A percentile compares a stretch with the other conserved stretches of the same genome.
These are phyloP conservation scores for Ceratocystis papillata DNA, from an alignment of 2,329 filamentous ascomycete species.

Conservation along the genomic window DNA sequence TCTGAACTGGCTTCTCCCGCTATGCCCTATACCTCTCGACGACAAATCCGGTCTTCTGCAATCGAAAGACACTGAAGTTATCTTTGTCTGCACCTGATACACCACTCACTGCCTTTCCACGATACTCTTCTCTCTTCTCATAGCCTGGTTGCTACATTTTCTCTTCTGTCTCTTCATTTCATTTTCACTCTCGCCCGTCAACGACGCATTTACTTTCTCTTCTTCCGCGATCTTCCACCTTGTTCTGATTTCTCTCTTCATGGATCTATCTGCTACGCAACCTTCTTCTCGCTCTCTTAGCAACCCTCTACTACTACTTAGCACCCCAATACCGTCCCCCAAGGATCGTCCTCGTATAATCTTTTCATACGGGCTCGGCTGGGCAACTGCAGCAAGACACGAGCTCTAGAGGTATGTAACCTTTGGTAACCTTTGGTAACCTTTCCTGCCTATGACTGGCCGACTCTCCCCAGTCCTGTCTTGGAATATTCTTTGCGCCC, in stretches of 20 bases:
- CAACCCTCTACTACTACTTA: background rate
- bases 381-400: slow-evolving; percentile 8
- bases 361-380: background rate
- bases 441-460: background rate
- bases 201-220: background rate
- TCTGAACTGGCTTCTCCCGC: background rate
- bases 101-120: background rate
- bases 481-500: slow-evolving; percentile 2
- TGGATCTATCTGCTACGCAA: background rate
- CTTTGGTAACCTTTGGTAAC: background rate
- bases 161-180: background rate
- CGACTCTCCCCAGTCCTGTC: background rate
- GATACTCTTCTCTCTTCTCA: slow-evolving; percentile 2
- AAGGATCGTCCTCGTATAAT: slow-evolving; percentile 2
- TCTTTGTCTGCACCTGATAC: background rate
- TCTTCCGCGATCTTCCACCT: background rate
- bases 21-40: background rate
- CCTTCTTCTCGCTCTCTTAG: background rate
- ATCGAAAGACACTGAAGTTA: background rate
- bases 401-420: slow-evolving; percentile 13
- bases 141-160: slow-evolving; percentile 20
- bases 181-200: background rate
- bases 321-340: background rate
- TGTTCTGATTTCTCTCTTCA: slow-evolving; percentile 5
- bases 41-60: background rate